A percentile compares a stretch with the other conserved stretches of the same genome.
Evolutionary conservation across 2,329 filamentous ascomycete species (phyloP).

Genomic region (Hypoxylon sp.): DNA sequence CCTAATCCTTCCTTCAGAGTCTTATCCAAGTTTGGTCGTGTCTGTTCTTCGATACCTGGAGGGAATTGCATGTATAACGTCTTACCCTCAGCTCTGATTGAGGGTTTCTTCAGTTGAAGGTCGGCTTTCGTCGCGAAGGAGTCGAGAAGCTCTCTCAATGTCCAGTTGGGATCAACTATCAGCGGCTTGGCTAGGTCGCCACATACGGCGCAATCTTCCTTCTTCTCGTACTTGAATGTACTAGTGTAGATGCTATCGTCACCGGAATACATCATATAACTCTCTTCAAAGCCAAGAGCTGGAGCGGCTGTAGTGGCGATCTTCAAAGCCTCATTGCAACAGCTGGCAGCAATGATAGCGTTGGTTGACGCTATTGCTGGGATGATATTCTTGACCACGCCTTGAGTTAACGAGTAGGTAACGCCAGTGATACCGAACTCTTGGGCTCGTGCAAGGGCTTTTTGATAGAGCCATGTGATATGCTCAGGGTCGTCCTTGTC

Average conservation of each 20-base stretch:
- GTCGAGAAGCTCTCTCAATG: slow-evolving; percentile 87
- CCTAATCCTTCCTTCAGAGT: slow-evolving; percentile 78
- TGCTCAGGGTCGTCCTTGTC: slow-evolving; percentile 98
- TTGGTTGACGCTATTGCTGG: slow-evolving; percentile 98
- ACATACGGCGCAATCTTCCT: slow-evolving; percentile 94
- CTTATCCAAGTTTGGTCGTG: slow-evolving; percentile 83
- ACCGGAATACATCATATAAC: slow-evolving; percentile 99
- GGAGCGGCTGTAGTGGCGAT: slow-evolving; percentile 88
- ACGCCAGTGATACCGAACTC: slow-evolving; percentile 94
- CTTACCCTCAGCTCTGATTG: slow-evolving; percentile 81
- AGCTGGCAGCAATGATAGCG: slow-evolving; percentile 93
- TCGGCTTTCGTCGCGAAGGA: slow-evolving; percentile 86
- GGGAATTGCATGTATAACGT: slow-evolving; percentile 93
- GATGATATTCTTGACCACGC: slow-evolving; percentile 99
- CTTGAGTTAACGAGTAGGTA: slow-evolving; percentile 95
- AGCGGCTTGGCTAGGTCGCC: slow-evolving; percentile 85
- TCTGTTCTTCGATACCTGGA: slow-evolving; percentile 85
- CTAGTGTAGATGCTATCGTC: slow-evolving; percentile 97
- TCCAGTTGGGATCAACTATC: slow-evolving; percentile 77
- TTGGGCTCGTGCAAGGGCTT: slow-evolving; percentile 82
- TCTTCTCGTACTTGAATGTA: slow-evolving; percentile 95
- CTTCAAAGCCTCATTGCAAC: slow-evolving; percentile 97
- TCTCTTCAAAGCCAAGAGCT: slow-evolving; percentile 81
- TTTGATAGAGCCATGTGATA: slow-evolving; percentile 95
- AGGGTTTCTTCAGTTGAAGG: slow-evolving; percentile 94